Base-by-base conservation (phyloP, 345 rosid genomes). In the Eucalyptus fibrosa region DNA sequence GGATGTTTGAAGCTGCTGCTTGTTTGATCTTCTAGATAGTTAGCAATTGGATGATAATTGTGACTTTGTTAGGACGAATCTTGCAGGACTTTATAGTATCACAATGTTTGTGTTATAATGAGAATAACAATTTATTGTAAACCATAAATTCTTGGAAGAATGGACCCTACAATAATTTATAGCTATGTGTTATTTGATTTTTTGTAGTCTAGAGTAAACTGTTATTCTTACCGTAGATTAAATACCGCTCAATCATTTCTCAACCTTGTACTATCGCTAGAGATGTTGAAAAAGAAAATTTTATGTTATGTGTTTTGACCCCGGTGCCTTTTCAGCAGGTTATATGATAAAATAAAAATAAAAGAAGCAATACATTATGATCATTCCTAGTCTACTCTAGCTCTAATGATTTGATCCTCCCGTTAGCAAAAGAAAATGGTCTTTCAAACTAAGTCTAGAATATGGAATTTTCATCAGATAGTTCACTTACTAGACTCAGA, bases 131-230 rank as follows among this genome's bases (percentile, higher is more conserved):
- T 53, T 53, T 53, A 2, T 19, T 53, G 11, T 19, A 0, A 53
- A 0, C 0, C 2, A 53, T 53, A 53, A 19, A 53, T 53, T 53
- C 0, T 19, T 21, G 59, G 0, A 53, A 53, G 0, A 53, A 4
- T 53, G 2, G 5, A 53, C 5, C 2, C 5, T 53, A 8, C 0
- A 53, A 19, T 53, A 53, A 53, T 53, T 53, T 19, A 53, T 53
- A 53, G 1, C 1, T 53, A 53, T 19, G 10, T 19, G 24, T 8
- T 53, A 53, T 53, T 53, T 53, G 59, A 8, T 53, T 53, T 19
- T 53, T 53, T 53, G 5, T 53, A 0, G 2, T 53, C 2, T 8
- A 53, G 2, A 53, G 0, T 3, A 21, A 1, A 53, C 5, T 53
- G 4, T 53, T 53, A 21, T 53, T 53, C 4, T 53, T 1, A 4